phyloP scores from a whole-genome alignment of 352 stramenopile genomes.

The Pythium dissotocum region DNA sequence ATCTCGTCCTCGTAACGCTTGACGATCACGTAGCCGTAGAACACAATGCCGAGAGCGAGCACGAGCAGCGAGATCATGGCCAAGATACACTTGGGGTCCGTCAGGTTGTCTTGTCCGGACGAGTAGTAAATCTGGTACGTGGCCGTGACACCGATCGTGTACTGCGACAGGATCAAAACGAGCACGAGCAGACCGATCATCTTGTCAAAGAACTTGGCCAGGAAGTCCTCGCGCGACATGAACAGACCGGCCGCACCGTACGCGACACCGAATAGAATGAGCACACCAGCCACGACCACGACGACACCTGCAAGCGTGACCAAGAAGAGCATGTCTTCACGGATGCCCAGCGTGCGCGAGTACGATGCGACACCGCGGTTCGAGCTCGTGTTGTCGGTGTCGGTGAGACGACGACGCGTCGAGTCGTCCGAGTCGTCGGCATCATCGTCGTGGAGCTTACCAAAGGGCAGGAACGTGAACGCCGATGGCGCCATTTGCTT shows the following conservation, averaged over 20 bases:
- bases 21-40: conserved; percentile 76
- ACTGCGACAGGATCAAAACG: conserved; percentile 79
- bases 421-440: conserved; percentile 20
- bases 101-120: conserved; percentile 48
- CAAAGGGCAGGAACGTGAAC: conserved; percentile 81
- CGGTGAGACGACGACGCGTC: conserved; percentile 37
- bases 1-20: conserved; percentile 76
- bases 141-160: conserved; percentile 80
- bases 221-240: conserved; percentile 71
- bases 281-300: conserved; percentile 66
- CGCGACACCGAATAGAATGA: conserved; percentile 60
- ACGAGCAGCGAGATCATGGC: conserved; percentile 61
- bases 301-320: conserved; percentile 77
- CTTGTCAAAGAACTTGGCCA: conserved; percentile 83
- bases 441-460: conserved; percentile 43
- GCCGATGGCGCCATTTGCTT: conserved; percentile 73
- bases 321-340: conserved; percentile 82
- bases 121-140: conserved; percentile 88
- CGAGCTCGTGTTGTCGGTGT: conserved; percentile 26
- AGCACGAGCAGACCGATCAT: conserved; percentile 80
- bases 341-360: conserved; percentile 63
- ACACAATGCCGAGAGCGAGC: conserved; percentile 70
- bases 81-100: conserved; percentile 65
- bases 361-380: conserved; percentile 73
- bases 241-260: conserved; percentile 59